Evolutionary conservation across 1,284 basidiomycete species (phyloP).

Genomic region (Fomitopsis pinicola): DNA sequence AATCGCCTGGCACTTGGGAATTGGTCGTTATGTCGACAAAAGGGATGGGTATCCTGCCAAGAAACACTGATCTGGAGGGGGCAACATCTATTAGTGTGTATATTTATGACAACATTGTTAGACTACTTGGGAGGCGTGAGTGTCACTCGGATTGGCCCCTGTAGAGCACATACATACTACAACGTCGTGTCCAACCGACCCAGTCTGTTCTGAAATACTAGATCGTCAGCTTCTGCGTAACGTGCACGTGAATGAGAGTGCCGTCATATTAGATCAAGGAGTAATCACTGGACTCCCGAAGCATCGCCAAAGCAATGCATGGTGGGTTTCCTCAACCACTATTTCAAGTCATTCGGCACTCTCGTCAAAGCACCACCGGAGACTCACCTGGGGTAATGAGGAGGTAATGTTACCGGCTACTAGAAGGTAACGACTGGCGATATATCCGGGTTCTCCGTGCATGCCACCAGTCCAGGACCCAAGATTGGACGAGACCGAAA

Average conservation of each 20-base stretch:
- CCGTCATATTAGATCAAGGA: constrained; percentile 89
- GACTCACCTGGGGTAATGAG: background rate
- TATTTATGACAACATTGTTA: constrained; percentile 1
- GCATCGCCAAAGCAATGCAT: constrained; percentile 24
- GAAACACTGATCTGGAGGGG: constrained; percentile 14
- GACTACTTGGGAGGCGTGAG: background rate
- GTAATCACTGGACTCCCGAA: constrained; percentile 47
- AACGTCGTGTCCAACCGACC: background rate
- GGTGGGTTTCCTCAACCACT: constrained; percentile 64
- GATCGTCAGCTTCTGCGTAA: background rate
- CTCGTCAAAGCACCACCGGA: background rate
- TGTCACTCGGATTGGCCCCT: background rate
- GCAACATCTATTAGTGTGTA: background rate
- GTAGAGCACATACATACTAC: background rate
- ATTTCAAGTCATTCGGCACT: constrained; percentile 57
- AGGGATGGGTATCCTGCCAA: constrained; percentile 43
- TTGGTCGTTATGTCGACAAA: constrained; percentile 65
- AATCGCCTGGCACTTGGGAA: constrained; percentile 65
- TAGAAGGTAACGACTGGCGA: constrained; percentile 18
- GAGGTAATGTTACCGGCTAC: background rate
- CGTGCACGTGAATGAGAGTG: background rate
- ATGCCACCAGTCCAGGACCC: constrained; percentile 67
- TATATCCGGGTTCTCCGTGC: constrained; percentile 30
- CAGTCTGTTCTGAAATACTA: background rate
- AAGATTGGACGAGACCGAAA: constrained; percentile 78